A percentile compares a stretch with the other conserved stretches of the same genome.
Conservation (phyloP, 306 rosid species). For the Trifolium subterraneum region DNA sequence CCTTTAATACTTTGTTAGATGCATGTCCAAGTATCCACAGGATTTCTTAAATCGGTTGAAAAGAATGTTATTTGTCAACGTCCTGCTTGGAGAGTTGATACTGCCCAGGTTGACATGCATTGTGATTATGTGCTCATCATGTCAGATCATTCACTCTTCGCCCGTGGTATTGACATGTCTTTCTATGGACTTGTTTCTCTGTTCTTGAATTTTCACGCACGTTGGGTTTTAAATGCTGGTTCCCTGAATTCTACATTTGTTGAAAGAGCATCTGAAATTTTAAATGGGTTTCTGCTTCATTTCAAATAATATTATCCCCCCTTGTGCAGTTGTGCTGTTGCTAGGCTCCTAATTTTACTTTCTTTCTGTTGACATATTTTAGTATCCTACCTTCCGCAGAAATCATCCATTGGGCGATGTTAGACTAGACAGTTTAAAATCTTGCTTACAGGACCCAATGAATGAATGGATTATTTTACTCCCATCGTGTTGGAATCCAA, state of each 20-base stretch:
- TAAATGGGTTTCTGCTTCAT: slow-evolving; percentile 15
- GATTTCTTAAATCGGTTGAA: slow-evolving; percentile 68
- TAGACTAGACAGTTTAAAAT: slow-evolving; percentile 10
- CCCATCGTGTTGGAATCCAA: slow-evolving; percentile 8
- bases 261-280: background rate
- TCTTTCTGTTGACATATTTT: background rate
- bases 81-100: slow-evolving; percentile 82
- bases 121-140: slow-evolving; percentile 71
- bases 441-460: background rate
- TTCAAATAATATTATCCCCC: background rate
- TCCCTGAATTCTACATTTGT: background rate
- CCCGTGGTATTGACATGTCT: slow-evolving; percentile 53
- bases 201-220: slow-evolving; percentile 1
- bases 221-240: slow-evolving; percentile 15
- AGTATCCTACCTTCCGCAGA: background rate
- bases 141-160: slow-evolving; percentile 85
- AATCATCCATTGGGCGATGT: slow-evolving; percentile 1
- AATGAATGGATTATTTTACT: slow-evolving; percentile 8
- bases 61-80: slow-evolving; percentile 63
- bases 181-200: slow-evolving; percentile 24
- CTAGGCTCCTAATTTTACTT: slow-evolving; percentile 16
- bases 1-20: slow-evolving; percentile 50
- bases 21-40: slow-evolving; percentile 60
- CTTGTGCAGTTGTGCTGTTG: slow-evolving; percentile 4
- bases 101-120: slow-evolving; percentile 64